Evolutionary conservation across 257 asterid species (phyloP), one percentile per base, ranked within the genome.

Genomic region (Penstemon newberryi): DNA sequence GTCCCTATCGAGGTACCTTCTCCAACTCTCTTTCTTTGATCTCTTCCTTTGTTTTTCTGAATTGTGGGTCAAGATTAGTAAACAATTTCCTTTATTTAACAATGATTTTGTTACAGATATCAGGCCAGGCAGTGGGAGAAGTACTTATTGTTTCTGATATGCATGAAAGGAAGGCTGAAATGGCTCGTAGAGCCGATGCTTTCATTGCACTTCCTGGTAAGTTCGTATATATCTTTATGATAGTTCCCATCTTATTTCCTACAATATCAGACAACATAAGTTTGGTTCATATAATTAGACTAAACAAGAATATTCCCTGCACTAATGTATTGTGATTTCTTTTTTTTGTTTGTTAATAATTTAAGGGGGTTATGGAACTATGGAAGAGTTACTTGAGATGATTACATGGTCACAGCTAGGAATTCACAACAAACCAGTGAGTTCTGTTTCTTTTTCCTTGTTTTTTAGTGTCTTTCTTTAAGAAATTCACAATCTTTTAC

Each of bases 161-260:
- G 93, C 93, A 86, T 71, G 81, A 82, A 80, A 70, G 93, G 62
- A 86, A 86, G 80, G 93, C 93, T 19, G 85, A 84, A 57, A 86
- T 86, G 93, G 93, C 93, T 52, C 58, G 78, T 63, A 67, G 78
- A 42, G 86, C 90, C 3, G 85, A 86, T 6, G 88, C 88, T 39
- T 82, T 86, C 68, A 73, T 86, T 37, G 93, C 93, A 8, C 88
- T 86, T 58, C 89, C 93, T 7, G 93, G 89, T 86, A 65, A 36
- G 55, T 4, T 52, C 41, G 36, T 59, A 25, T 19, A 40, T 43
- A 51, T 15, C 18, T 15, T 15, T 15, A 15, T 15, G 18, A 15
- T 15, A 15, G 18, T 15, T 15, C 18, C 18, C 18, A 15, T 15
- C 13, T 25, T 2, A 2, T 25, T 25, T 25, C 1, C 33, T 25